Conservation (phyloP, 495 filamentous ascomycete species). For the Amphirosellinia nigrospora region DNA sequence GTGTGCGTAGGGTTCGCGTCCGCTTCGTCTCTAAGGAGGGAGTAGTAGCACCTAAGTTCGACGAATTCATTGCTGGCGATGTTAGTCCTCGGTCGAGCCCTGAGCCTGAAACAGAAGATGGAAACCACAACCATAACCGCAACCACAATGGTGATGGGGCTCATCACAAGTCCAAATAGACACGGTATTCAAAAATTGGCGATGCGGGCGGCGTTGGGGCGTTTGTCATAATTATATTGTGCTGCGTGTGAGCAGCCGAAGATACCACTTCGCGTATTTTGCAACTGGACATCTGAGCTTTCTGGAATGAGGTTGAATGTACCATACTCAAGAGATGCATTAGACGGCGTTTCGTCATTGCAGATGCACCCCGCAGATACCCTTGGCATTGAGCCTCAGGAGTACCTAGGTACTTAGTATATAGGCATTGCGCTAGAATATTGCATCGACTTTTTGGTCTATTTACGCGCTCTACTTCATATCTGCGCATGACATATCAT, state of each 20-base stretch:
- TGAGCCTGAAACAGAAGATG: constrained; percentile 64
- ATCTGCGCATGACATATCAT: background rate
- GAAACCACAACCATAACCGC: constrained; percentile 31
- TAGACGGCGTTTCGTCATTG: constrained; percentile 17
- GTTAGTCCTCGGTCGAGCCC: constrained; percentile 66
- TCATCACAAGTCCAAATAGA: constrained; percentile 42
- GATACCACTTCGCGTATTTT: constrained; percentile 21
- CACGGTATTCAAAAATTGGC: background rate
- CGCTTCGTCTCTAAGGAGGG: constrained; percentile 76
- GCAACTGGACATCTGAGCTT: constrained; percentile 1
- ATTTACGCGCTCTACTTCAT: background rate
- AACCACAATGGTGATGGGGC: constrained; percentile 42
- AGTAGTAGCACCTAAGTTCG: constrained; percentile 59
- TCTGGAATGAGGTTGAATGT: constrained; percentile 24
- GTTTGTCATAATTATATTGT: constrained; percentile 18
- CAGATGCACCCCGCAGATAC: constrained; percentile 4
- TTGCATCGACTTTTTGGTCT: background rate
- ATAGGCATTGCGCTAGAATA: constrained; percentile 7
- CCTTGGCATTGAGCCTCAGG: background rate
- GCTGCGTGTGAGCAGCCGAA: background rate
- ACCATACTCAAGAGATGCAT: constrained; percentile 26
- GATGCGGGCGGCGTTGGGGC: constrained; percentile 33
- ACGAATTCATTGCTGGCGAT: constrained; percentile 79
- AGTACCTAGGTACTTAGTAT: background rate
- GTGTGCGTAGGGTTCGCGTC: constrained; percentile 79